These are phyloP conservation scores for Verticillium klebahnii DNA, from an alignment of 2,329 filamentous ascomycete genomes.

Conservation along the genomic window DNA sequence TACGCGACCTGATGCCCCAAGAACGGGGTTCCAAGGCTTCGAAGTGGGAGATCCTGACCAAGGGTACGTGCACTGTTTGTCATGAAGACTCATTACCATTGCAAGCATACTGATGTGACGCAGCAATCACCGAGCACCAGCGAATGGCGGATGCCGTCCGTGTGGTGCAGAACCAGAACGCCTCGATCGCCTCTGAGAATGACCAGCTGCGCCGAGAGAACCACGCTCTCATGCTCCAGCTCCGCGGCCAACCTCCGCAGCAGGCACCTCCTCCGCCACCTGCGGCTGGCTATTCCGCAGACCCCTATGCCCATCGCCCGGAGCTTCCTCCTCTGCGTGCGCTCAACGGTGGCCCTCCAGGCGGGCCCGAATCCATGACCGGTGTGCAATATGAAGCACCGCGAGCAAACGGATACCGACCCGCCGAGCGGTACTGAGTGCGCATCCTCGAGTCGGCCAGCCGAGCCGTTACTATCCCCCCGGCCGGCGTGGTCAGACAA, in stretches of 20 bases:
- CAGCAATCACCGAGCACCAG: conserved; percentile 59
- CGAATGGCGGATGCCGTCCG: conserved; percentile 47
- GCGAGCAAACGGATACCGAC: conserved; percentile 41
- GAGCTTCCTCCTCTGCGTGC: conserved; percentile 55
- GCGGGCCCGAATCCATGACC: conserved; percentile 57
- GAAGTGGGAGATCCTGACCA: conserved; percentile 85
- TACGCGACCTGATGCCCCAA: conserved; percentile 73
- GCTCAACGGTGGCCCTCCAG: conserved; percentile 37
- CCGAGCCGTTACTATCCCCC: too few species aligned
- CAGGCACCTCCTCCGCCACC: conserved; percentile 15
- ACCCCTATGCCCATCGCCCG: conserved; percentile 31
- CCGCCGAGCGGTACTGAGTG: conserved; percentile 28
- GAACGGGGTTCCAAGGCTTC: conserved; percentile 80
- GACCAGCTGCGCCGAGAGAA: conserved; percentile 46
- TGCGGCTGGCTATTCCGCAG: conserved; percentile 19
- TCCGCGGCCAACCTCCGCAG: conserved; percentile 20
- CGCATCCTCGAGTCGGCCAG: background rate
- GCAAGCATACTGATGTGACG: conserved; percentile 3
- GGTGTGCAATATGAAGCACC: conserved; percentile 59
- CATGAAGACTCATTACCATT: conserved; percentile 1
- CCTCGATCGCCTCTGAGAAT: conserved; percentile 35
- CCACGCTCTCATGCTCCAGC: conserved; percentile 41
- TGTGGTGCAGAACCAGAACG: conserved; percentile 39
- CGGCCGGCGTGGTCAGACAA: too few species aligned
- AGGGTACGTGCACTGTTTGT: conserved; percentile 51